phyloP scores from a whole-genome alignment of 2,329 filamentous ascomycete genomes.

The Pestalotiopsis fici region DNA sequence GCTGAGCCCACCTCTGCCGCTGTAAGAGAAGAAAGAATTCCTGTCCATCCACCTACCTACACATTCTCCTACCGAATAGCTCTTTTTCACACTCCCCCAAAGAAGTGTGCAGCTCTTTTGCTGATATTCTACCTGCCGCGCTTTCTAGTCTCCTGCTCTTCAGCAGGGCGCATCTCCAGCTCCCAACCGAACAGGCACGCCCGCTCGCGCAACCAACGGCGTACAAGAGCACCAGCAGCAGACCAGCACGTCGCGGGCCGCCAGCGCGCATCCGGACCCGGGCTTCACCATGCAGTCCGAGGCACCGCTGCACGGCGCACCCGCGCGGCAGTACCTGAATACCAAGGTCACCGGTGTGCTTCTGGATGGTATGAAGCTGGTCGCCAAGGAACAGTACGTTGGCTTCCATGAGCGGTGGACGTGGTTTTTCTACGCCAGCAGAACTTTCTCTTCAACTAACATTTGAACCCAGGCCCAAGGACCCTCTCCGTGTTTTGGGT shows the following conservation, averaged over 20 bases:
- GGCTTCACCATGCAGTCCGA: conserved; percentile 58
- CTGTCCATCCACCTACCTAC: background rate
- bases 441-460: background rate
- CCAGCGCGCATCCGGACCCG: conserved; percentile 57
- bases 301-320: conserved; percentile 65
- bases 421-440: background rate
- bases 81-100: no score
- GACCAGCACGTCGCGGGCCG: conserved; percentile 48
- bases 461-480: conserved; percentile 53
- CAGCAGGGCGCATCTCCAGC: conserved; percentile 22
- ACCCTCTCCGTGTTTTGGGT: conserved; percentile 69
- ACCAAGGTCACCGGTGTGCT: conserved; percentile 67
- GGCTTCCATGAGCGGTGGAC: background rate
- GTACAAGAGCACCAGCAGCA: conserved; percentile 17
- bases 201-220: conserved; percentile 32
- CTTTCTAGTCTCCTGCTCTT: conserved; percentile 11
- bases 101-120: background rate
- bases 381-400: conserved; percentile 73
- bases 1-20: conserved; percentile 40
- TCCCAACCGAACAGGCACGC: conserved; percentile 47
- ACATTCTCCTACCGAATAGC: background rate
- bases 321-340: conserved; percentile 71
- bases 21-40: conserved; percentile 27
- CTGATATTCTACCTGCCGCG: background rate
- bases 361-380: conserved; percentile 73